These are phyloP conservation scores for Lonicera japonica DNA, from an alignment of 129 eudicot genomes.

Conservation along the genomic window DNA sequence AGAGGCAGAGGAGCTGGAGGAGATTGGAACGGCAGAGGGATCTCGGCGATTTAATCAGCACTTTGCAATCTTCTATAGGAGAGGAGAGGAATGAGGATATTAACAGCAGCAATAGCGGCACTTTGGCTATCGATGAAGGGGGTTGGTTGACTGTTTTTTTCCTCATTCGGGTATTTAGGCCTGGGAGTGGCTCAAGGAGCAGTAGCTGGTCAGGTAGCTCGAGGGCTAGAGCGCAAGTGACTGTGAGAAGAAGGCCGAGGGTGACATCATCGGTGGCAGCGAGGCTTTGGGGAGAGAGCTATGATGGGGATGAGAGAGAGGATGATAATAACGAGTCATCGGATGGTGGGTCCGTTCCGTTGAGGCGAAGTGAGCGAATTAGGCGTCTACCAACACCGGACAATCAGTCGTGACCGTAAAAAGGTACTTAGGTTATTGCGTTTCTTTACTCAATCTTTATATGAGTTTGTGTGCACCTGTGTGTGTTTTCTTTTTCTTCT, in stretches of 20 bases:
- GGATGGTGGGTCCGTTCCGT: slow-evolving; percentile 45
- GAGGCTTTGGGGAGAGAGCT: slow-evolving; percentile 76
- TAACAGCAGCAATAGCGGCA: no score
- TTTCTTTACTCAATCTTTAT: no score
- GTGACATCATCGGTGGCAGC: no score
- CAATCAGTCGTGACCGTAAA: background rate
- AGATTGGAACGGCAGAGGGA: slow-evolving; percentile 82
- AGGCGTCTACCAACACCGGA: slow-evolving; percentile 30
- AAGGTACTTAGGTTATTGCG: no score
- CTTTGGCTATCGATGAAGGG: slow-evolving; percentile 58
- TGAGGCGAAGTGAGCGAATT: slow-evolving; percentile 21
- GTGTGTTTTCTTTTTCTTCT: no score
- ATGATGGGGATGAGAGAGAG: slow-evolving; percentile 44
- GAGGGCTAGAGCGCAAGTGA: slow-evolving; percentile 50
- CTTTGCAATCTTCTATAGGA: slow-evolving; percentile 58
- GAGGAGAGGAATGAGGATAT: slow-evolving; percentile 56
- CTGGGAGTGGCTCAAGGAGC: slow-evolving; percentile 45
- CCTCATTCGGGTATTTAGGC: slow-evolving; percentile 60
- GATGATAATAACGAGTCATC: slow-evolving; percentile 53
- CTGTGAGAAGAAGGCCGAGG: slow-evolving; percentile 71
- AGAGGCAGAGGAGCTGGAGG: slow-evolving; percentile 82
- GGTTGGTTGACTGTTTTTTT: slow-evolving; percentile 74
- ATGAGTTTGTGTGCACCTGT: no score
- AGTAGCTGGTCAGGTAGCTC: slow-evolving; percentile 65
- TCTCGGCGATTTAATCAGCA: slow-evolving; percentile 72